phyloP scores from a whole-genome alignment of 1,139 yeast genomes.

The Kodamaea ohmeri region DNA sequence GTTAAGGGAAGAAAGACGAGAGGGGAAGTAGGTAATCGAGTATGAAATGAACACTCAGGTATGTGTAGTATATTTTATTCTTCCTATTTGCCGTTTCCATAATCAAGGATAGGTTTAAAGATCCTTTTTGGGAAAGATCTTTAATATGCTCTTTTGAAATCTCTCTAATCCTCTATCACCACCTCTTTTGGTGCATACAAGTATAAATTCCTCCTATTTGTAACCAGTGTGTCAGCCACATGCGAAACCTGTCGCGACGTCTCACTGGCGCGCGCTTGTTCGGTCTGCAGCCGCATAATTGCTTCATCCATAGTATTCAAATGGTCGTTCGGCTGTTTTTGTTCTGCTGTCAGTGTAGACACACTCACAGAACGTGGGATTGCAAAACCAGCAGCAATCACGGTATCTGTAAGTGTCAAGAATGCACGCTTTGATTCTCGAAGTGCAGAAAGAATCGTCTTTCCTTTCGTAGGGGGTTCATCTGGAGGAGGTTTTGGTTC shows the following conservation, averaged over 20 bases:
- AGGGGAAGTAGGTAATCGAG: too few relatives aligned
- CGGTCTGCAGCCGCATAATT: constrained; percentile 6
- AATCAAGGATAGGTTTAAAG: too few relatives aligned
- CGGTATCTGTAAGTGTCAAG: constrained; percentile 48
- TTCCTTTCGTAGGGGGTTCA: background rate
- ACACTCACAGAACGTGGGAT: constrained; percentile 53
- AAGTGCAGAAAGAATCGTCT: constrained; percentile 14
- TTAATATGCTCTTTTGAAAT: background rate
- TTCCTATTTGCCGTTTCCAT: too few relatives aligned
- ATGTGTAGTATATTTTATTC: too few relatives aligned
- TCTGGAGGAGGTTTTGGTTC: background rate
- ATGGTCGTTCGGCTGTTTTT: constrained; percentile 14
- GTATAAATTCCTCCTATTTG: constrained; percentile 44
- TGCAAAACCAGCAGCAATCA: constrained; percentile 61
- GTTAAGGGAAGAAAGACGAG: background rate
- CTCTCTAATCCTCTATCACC: constrained; percentile 24
- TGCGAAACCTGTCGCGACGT: background rate
- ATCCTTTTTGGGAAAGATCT: too few relatives aligned
- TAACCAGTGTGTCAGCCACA: constrained; percentile 3
- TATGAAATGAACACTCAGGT: too few relatives aligned
- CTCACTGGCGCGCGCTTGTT: background rate
- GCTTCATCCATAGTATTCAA: constrained; percentile 13
- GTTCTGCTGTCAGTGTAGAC: constrained; percentile 22
- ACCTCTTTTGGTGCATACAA: constrained; percentile 58
- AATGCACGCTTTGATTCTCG: constrained; percentile 37